These are phyloP conservation scores for Cryoendolithus antarcticus DNA, from an alignment of 2,329 filamentous ascomycete species.

Conservation along the genomic window DNA sequence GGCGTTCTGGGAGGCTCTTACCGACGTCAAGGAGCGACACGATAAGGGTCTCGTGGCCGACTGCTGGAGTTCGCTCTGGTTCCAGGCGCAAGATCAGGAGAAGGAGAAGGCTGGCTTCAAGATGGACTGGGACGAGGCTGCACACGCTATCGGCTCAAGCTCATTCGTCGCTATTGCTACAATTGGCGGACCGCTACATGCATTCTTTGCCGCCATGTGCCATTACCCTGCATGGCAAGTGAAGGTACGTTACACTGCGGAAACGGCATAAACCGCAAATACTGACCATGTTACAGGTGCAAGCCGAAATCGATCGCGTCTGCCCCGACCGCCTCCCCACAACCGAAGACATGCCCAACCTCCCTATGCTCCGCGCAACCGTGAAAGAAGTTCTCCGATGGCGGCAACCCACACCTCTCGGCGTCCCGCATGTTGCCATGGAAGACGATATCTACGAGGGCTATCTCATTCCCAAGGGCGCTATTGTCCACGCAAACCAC, in stretches of 20 bases:
- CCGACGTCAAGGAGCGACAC: conserved; percentile 18
- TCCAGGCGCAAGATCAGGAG: conserved; percentile 13
- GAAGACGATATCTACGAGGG: conserved; percentile 27
- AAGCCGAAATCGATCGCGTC: conserved; percentile 22
- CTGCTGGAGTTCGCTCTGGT: conserved; percentile 23
- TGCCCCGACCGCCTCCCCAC: conserved; percentile 20
- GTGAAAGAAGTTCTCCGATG: conserved; percentile 25
- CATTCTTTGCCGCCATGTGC: conserved; percentile 23
- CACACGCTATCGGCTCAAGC: conserved; percentile 22
- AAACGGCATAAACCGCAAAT: too few relatives aligned
- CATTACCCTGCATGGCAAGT: conserved; percentile 21
- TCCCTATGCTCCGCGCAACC: conserved; percentile 22
- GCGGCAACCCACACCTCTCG: conserved; percentile 28
- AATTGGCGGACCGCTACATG: conserved; percentile 22
- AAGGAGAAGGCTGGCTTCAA: conserved; percentile 17
- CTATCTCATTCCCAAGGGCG: conserved; percentile 26
- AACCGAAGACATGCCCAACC: conserved; percentile 19
- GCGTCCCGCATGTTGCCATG: conserved; percentile 23
- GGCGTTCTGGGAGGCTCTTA: conserved; percentile 21
- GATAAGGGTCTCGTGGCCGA: conserved; percentile 13
- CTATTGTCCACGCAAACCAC: conserved; percentile 24
- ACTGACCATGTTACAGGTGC: conserved; percentile 5
- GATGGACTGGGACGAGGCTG: conserved; percentile 21
- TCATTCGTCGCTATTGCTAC: conserved; percentile 24
- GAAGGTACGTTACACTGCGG: conserved; percentile 2